Evolutionary conservation across 2,329 filamentous ascomycete species (phyloP).

Genomic region (Stromatinia cepivora): DNA sequence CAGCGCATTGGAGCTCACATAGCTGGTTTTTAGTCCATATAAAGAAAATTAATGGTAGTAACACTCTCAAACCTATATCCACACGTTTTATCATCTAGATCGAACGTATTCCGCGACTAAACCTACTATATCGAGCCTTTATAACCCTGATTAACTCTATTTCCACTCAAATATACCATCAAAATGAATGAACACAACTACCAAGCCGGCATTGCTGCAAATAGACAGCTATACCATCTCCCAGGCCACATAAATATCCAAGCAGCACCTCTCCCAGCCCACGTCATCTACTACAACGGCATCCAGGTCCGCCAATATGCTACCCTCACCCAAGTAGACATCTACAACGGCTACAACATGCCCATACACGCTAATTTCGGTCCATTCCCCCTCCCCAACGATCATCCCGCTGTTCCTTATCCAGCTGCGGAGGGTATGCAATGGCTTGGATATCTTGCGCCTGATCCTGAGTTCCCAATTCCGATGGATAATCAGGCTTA

Average conservation of each 20-base stretch:
- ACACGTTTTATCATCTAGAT: neutral
- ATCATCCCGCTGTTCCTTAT: neutral
- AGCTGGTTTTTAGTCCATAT: no score
- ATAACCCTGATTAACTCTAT: rapidly evolving
- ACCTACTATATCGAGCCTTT: rapidly evolving
- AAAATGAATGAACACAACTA: neutral
- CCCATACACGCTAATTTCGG: neutral
- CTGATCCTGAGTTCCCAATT: neutral
- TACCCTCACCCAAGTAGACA: neutral
- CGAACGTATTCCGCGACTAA: neutral
- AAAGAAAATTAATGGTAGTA: neutral
- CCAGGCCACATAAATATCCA: neutral
- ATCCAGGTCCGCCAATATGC: neutral
- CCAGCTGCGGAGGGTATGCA: neutral
- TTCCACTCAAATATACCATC: neutral
- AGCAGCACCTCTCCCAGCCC: neutral
- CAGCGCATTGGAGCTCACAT: neutral
- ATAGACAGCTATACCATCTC: neutral
- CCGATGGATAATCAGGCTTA: neutral
- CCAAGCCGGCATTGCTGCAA: no score
- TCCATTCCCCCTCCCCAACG: neutral
- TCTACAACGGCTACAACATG: neutral
- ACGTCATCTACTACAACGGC: neutral
- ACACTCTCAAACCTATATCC: neutral
- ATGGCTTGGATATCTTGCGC: slow-evolving; percentile 4